Evolutionary conservation across 1,284 basidiomycete species (phyloP), one percentile per base, ranked within the genome.

Genomic region (Porogramme epimiltina): DNA sequence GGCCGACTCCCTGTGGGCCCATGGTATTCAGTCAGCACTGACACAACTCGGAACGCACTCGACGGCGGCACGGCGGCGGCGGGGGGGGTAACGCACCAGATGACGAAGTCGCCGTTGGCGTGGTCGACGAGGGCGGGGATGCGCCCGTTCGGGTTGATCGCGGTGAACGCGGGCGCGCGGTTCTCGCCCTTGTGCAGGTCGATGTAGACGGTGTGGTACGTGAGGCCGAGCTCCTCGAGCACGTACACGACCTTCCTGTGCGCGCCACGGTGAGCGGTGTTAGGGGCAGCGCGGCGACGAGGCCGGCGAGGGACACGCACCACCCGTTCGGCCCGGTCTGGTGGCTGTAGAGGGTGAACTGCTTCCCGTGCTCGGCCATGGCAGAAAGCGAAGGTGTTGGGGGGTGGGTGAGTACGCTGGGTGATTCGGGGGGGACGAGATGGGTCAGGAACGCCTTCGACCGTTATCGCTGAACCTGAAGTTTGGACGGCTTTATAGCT

Each of bases 91-190:
- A 16, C 44, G 4, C 25, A 52, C 55, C 60, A 60, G 43, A 60
- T 44, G 18, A 50, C 52, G 36, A 66, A 66, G 58, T 70, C 63
- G 45, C 54, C 51, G 58, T 69, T 69, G 22, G 51, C 28, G 59
- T 70, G 69, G 57, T 71, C 70, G 36, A 71, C 61, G 26, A 71
- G 47, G 13, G 63, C 53, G 1, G 69, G 70, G 23, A 70, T 65
- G 9, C 66, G 62, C 0, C 66, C 64, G 50, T 49, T 49, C 18
- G 48, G 36, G 42, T 44, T 39, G 48, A 42, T 26, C 25, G 36
- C 42, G 33, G 23, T 20, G 16, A 26, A 22, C 8, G 42, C 18
- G 4, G 33, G 26, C 2, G 11, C 22, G 54, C 66, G 68, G 42
- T 66, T 64, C 56, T 66, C 66, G 15, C 46, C 40, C 42, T 59